Percentiles rank a stretch among this genome's conserved stretches.
phyloP scores from a whole-genome alignment of 2,329 filamentous ascomycete genomes.

The Fusarium falciforme region DNA sequence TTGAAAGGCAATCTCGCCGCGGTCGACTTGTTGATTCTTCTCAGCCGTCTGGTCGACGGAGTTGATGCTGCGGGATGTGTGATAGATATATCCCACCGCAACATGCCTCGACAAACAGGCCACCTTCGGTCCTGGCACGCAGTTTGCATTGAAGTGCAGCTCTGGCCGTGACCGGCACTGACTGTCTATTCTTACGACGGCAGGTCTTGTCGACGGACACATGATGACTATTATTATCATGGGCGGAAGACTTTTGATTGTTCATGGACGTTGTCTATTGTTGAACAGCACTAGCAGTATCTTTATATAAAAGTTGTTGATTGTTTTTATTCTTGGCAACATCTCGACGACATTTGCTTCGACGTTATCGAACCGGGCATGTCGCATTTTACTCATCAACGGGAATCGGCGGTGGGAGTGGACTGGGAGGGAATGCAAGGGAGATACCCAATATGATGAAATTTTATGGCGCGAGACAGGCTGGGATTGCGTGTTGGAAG shows the following conservation, averaged over 20 bases:
- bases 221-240: slow-evolving; percentile 16
- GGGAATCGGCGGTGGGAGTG: background rate
- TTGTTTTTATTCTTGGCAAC: slow-evolving; percentile 15
- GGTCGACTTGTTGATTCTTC: slow-evolving; percentile 35
- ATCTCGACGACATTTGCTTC: slow-evolving; percentile 3
- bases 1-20: slow-evolving; percentile 38
- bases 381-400: background rate
- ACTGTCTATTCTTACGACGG: slow-evolving; percentile 8
- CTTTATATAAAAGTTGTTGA: slow-evolving; percentile 29
- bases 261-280: slow-evolving; percentile 10
- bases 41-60: background rate
- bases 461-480: slow-evolving; percentile 21
- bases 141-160: background rate
- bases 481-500: background rate
- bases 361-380: background rate
- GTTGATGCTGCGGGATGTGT: slow-evolving; percentile 25
- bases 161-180: background rate
- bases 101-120: slow-evolving; percentile 22
- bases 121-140: background rate
- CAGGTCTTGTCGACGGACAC: slow-evolving; percentile 25
- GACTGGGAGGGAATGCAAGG: background rate
- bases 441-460: slow-evolving; percentile 2
- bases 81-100: slow-evolving; percentile 44
- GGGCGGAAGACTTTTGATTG: slow-evolving; percentile 13
- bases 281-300: slow-evolving; percentile 20